These are phyloP conservation scores for Vickermania spadyakhi DNA, from an alignment of 208 protist species.

Conservation along the genomic window DNA sequence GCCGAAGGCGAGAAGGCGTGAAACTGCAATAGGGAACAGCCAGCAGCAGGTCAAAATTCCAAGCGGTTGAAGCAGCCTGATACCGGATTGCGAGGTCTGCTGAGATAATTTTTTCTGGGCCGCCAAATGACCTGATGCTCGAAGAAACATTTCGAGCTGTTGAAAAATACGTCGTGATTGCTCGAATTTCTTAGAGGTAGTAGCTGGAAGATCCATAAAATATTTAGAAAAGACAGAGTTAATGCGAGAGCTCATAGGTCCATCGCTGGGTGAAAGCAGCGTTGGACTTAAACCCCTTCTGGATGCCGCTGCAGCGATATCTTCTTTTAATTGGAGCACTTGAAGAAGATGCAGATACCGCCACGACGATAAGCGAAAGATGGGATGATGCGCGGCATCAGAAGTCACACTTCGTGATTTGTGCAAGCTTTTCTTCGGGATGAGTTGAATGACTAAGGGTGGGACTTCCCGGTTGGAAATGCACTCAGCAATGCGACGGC, in stretches of 20 bases:
- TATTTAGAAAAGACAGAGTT: conserved; percentile 13
- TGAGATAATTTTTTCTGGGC: neutral
- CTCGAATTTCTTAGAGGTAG: conserved; percentile 53
- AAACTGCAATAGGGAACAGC: conserved; percentile 27
- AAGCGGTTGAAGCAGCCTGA: conserved; percentile 18
- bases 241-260: conserved; percentile 11
- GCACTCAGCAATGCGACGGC: conserved; percentile 27
- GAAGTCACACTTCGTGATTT: conserved; percentile 41
- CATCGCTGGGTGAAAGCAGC: neutral
- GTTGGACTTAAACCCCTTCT: conserved; percentile 1
- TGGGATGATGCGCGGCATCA: conserved; percentile 51
- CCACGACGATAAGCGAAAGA: conserved; percentile 58
- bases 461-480: neutral
- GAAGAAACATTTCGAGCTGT: conserved; percentile 38
- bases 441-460: conserved; percentile 71
- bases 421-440: conserved; percentile 73
- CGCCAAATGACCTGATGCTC: conserved; percentile 38
- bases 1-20: conserved; percentile 37
- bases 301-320: conserved; percentile 9
- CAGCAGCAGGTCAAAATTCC: conserved; percentile 38
- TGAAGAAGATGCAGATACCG: conserved; percentile 69
- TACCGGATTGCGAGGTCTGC: neutral
- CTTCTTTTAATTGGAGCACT: conserved; percentile 52
- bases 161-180: conserved; percentile 36
- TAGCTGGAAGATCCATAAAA: conserved; percentile 41